Evolutionary conservation across 208 protist genomes (phyloP), one percentile per base, ranked within the genome.

Genomic region (Angomonas deanei): DNA sequence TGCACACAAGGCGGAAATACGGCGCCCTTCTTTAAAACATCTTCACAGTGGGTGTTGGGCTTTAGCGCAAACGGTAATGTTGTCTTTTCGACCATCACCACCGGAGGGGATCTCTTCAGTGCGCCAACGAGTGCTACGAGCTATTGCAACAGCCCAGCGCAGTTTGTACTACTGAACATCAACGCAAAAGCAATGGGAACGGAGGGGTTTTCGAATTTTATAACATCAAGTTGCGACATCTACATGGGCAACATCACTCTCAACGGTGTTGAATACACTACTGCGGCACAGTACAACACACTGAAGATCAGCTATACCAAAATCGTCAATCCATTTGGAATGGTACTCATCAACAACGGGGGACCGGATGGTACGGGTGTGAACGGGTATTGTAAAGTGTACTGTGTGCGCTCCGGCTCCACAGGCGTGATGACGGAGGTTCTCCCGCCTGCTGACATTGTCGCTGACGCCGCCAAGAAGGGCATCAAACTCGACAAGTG

Each of bases 201-300:
- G 13, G 19, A 11, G 11, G 27, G 36, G 8, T 42, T 15, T 24
- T 13, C 3, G 2, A 32, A 2, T 2, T n/a, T 30, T 33, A 2
- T 28, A 5, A 11, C 27, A 5, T 3, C 4, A 32, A 28, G 3
- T 19, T 28, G 50, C 21, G 3, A 28, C 8, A 42, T 56, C 3
- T 56, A 28, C 23, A 32, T 15, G 15, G 50, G 50, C 21, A 56
- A 56, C 50, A 30, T 56, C 50, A 56, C 50, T 3, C 28, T 56
- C 1, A 28, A 56, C 50, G 21, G 50, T n/a, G 30, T n/a, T n/a
- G n/a, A 11, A 19, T 24, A 31, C 50, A 56, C 28, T 19, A 27
- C 11, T n/a, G 19, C 21, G 15, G 28, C 27, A 15, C 19, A 56
- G 4, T 28, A 32, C 15, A 56, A 19, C 13, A 30, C 2, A 11